Conservation (phyloP, 441 rosid species). For the Adansonia madagascariensis region DNA sequence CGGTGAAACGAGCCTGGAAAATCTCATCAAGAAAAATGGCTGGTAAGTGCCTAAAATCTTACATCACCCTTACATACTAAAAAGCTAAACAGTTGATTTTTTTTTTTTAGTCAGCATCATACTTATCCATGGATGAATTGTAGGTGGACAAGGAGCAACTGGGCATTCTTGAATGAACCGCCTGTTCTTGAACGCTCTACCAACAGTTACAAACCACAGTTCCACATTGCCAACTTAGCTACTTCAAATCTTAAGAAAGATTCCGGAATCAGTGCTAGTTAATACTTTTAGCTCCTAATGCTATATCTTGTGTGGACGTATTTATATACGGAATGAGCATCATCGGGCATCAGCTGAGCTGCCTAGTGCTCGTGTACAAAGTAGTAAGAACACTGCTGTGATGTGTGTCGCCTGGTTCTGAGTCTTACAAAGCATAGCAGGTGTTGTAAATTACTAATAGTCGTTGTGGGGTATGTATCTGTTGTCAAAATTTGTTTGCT, state of each 20-base stretch:
- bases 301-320: neutral
- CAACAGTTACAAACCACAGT: conserved; percentile 58
- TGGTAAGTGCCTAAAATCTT: conserved; percentile 39
- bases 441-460: neutral
- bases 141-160: conserved; percentile 83
- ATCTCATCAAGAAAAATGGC: conserved; percentile 38
- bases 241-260: conserved; percentile 23
- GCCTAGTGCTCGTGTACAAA: no score
- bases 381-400: no score
- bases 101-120: neutral
- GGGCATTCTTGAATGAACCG: conserved; percentile 86
- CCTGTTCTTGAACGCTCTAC: conserved; percentile 59
- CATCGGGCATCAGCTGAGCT: no score
- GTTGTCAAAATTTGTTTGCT: neutral
- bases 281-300: neutral
- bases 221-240: conserved; percentile 48
- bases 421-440: neutral
- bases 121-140: conserved; percentile 13
- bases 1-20: conserved; percentile 34
- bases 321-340: neutral
- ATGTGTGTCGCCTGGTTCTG: neutral
- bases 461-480: neutral
- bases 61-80: neutral
- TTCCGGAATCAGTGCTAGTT: conserved; percentile 31
- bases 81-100: neutral